Evolutionary conservation across 768 basidiomycete genomes (phyloP).

Genomic region (Exidia glandulosa): DNA sequence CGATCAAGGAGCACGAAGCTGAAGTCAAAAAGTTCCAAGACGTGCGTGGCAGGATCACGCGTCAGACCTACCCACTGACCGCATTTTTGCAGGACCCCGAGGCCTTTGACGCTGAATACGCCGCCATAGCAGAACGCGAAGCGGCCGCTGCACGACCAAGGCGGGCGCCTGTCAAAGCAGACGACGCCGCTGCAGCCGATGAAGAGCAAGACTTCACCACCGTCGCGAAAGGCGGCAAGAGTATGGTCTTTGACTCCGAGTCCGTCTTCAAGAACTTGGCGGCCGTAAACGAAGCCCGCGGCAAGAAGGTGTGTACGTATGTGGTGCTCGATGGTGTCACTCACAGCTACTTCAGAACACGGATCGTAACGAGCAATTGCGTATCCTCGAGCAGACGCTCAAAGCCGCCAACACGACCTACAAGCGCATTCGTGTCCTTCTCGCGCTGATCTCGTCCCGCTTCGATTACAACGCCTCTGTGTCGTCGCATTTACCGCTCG

Average conservation of each 20-base stretch:
- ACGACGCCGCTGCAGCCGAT: conserved; percentile 31
- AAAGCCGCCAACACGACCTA: conserved; percentile 81
- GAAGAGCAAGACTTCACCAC: conserved; percentile 70
- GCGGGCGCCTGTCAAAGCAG: conserved; percentile 15
- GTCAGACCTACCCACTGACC: neutral
- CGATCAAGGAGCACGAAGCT: conserved; percentile 75
- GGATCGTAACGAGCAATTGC: conserved; percentile 88
- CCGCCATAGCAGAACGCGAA: conserved; percentile 34
- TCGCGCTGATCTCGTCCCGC: conserved; percentile 86
- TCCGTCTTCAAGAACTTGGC: conserved; percentile 88
- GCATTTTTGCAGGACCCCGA: conserved; percentile 61
- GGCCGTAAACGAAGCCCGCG: conserved; percentile 84
- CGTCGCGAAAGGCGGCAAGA: conserved; percentile 83
- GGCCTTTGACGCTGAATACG: conserved; percentile 70
- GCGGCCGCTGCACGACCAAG: conserved; percentile 29
- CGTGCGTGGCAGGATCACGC: conserved; percentile 30
- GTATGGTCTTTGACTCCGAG: conserved; percentile 70
- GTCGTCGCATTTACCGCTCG: conserved; percentile 80
- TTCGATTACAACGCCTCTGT: conserved; percentile 94
- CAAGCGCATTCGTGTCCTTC: conserved; percentile 86
- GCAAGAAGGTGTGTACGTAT: conserved; percentile 69
- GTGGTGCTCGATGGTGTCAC: neutral
- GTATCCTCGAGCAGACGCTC: conserved; percentile 76
- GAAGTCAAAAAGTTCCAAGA: conserved; percentile 70
- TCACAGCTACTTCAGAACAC: conserved; percentile 56